Evolutionary conservation across 306 rosid species (phyloP), one percentile per base, ranked within the genome.

Genomic region (Pueraria montana): DNA sequence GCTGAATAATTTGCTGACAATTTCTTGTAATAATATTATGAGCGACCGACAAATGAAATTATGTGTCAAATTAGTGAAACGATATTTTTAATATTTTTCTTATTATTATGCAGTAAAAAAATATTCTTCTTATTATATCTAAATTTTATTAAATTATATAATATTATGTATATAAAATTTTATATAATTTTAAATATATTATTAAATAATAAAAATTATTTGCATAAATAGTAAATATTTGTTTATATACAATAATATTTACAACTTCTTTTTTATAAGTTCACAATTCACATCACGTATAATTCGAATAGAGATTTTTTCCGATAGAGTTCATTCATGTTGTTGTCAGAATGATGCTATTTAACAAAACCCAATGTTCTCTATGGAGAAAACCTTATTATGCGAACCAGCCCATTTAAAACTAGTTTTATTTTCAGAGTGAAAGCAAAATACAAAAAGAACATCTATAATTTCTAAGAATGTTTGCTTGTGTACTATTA

Each of bases 1-100:
- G 3, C 50, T n/a, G 16, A 48, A 12, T 72, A 61, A 27, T 59
- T 52, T 82, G 76, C 27, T 42, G 76, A 64, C 56, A 11, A 69
- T 6, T 38, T 34, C 26, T 13, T 14, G 32, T n/a, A 17, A 24
- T 1, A 45, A 11, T 55, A 42, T 17, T 1, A 46, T 18, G 6
- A 3, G 46, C 8, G 24, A 64, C 71, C 71, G 71, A 64, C 71
- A 64, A 32, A 32, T 16, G 13, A 64, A 32, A 16, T 30, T 64
- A 16, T 14, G 71, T 8, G 13, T 64, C 45, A 1, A 65, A 6
- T n/a, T 65, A 17, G 23, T 34, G 14, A 32, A 65, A 8, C 8
- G 0, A 36, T 65, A 16, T 17, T 14, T 2, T n/a, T n/a, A n/a
- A n/a, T n/a, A n/a, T n/a, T n/a, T n/a, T n/a, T n/a, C n/a, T n/a